Base-by-base conservation (phyloP, 768 basidiomycete species). In the Mycena galopus region DNA sequence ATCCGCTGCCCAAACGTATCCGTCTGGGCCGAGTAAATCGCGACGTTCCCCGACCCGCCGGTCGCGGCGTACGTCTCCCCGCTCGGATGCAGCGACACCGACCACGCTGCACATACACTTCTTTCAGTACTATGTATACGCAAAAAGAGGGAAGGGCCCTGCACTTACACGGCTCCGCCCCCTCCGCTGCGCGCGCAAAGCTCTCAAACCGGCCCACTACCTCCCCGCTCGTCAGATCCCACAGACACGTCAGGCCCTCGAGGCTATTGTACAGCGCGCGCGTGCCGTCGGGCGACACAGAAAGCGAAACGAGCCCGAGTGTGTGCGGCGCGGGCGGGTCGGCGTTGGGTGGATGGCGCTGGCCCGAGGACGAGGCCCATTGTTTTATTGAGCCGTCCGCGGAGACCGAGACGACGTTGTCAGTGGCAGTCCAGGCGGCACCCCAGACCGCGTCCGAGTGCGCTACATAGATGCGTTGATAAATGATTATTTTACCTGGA, bases 371-470 rank as follows among this genome's bases (percentile, higher is more conserved):
- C 25, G 92, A 85, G 73, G 92, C 87, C 92, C 92, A 94, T 70
- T 91, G 92, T 76, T 91, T 92, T 78, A 93, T 87, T 8, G 89
- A 87, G 5, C 95, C 95, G 77, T 96, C 95, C 0, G 93, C 93
- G 14, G 93, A 94, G 33, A 91, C 87, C 1, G 93, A 94, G 37
- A 96, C 81, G 4, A 89, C 87, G 16, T 84, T 87, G 71, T 94
- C 91, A 19, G 87, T 85, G 4, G 87, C 80, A 1, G 94, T 92
- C 94, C 94, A 96, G 21, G 86, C 82, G 10, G 92, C 85, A 63
- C 89, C 93, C 94, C 94, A 96, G 68, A 95, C 86, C 71, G 94
- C 89, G 80, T 94, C 94, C 65, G 86, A 84, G 82, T 96, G 94
- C 35, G 91, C 95, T 96, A 85, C 73, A 82, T 65, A 76, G 80